Evolutionary conservation across 176 grass and related monocot species (phyloP), one percentile per base, ranked within the genome.

Genomic region (Hyparrhenia diplandra): DNA sequence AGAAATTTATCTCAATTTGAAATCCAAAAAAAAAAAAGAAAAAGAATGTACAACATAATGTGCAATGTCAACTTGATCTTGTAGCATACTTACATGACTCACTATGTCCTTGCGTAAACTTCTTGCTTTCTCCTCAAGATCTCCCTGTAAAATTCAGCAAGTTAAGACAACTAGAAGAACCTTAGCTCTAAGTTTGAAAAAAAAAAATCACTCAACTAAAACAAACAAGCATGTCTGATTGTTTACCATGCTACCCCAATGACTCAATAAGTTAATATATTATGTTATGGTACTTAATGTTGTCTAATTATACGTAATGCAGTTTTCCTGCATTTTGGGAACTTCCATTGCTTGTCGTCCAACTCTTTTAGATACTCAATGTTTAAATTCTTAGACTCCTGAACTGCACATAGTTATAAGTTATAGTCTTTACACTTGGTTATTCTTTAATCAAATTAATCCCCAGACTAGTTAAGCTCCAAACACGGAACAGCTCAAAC

Each of bases 71-170:
- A 66, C 51, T 21, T 40, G 16, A 59, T 16, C 78, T 69, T 60
- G 20, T 49, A 62, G 64, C 69, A n/a, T 52, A 90, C 90, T 88
- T 91, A 95, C 92, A 91, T 98, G 90, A 85, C 40, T 83, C 65
- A 85, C 34, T 77, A 98, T 88, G 45, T 93, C 90, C 34, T 29
- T 85, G 35, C 87, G 90, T 67, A 98, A 65, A 69, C 23, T 86
- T 87, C 70, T 95, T 5, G 74, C 79, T 71, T 95, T 98, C 46
- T 95, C 86, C 74, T 92, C 95, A 47, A 98, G 43, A 25, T 98
- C 88, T 14, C 66, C 92, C 92, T 95, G 84, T 70, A 73, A 82
- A 82, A 87, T 73, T 20, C 35, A 94, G 49, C 35, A 59, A 14
- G 39, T 37, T 85, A 45, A 67, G 21, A 35, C 24, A 46, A 6